These are phyloP conservation scores for Alnus rubra DNA, from an alignment of 306 rosid genomes.

Conservation along the genomic window DNA sequence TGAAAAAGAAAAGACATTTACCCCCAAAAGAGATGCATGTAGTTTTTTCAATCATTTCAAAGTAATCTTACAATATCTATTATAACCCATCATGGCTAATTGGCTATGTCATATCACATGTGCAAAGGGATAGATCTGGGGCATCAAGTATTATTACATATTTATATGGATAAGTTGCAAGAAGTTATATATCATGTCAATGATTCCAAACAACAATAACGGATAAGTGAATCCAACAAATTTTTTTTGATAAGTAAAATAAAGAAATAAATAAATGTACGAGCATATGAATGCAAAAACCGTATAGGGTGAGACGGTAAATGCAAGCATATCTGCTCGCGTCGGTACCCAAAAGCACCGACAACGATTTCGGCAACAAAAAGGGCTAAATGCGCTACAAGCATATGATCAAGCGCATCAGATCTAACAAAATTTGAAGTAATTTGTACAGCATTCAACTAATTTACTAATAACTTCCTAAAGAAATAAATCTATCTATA, in stretches of 20 bases:
- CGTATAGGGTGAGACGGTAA: no score
- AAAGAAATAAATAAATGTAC: no score
- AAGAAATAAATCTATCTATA: neutral
- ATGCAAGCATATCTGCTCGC: no score
- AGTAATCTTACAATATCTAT: neutral
- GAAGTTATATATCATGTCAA: neutral
- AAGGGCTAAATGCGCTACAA: no score
- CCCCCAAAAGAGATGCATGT: neutral
- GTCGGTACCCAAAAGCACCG: no score
- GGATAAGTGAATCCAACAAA: neutral
- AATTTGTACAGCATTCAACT: neutral
- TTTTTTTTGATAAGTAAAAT: no score
- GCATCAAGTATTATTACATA: neutral
- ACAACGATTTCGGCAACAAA: no score
- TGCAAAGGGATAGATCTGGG: neutral
- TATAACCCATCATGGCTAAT: no score
- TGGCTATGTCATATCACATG: neutral
- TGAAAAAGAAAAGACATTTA: conserved; percentile 10
- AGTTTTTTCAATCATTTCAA: neutral
- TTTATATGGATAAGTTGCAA: neutral
- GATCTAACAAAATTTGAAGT: neutral
- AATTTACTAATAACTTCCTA: neutral
- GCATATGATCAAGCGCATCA: no score
- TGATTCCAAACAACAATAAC: neutral
- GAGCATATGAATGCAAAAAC: no score